Base-by-base conservation (phyloP, 2,329 filamentous ascomycete genomes). In the Thielaviopsis musarum region DNA sequence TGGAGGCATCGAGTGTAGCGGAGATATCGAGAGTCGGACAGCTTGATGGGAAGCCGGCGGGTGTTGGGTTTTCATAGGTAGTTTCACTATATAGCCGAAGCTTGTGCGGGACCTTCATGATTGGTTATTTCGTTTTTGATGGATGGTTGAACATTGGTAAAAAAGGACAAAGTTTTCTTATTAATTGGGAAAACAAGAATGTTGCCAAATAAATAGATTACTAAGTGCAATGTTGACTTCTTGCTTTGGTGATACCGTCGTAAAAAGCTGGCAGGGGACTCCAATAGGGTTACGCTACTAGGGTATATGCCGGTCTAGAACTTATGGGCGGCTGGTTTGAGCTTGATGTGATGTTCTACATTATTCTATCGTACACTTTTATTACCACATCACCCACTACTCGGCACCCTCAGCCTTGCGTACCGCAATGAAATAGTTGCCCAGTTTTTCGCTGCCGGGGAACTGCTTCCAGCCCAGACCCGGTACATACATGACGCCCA, bases 361-460 rank as follows among this genome's bases (percentile, higher is more conserved):
- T 19, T 28, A n/a, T 21, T 22, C 38, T 59, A 62, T 55, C 54
- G 19, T 54, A 38, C 54, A 55, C 24, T 24, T 22, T 26, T 21
- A 26, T 21, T 49, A 48, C 30, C 15, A 54, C 13, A 51, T 28
- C 24, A 10, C 21, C 19, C 17, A 19, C 28, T 56, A 62, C 24
- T 24, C 22, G 15, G 51, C 24, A 41, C 57, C 52, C 5, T 58
- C 64, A 30, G 66, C 67, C 65, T 72, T 73, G 72, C 84, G 81
- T 52, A 95, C 83, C 9, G 81, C 93, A 70, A 96, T 95, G 71
- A 98, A 97, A 73, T 97, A 98, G 70, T 98, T 98, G 10, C 91
- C 91, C 67, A 88, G 82, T 67, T 81, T 82, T 74, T 97, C 91
- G 66, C 89, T 87, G 2, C 88, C 87, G 24, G 73, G 70, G 4